These are phyloP conservation scores for Penicillium lagena DNA, from an alignment of 495 filamentous ascomycete genomes.

Conservation along the genomic window DNA sequence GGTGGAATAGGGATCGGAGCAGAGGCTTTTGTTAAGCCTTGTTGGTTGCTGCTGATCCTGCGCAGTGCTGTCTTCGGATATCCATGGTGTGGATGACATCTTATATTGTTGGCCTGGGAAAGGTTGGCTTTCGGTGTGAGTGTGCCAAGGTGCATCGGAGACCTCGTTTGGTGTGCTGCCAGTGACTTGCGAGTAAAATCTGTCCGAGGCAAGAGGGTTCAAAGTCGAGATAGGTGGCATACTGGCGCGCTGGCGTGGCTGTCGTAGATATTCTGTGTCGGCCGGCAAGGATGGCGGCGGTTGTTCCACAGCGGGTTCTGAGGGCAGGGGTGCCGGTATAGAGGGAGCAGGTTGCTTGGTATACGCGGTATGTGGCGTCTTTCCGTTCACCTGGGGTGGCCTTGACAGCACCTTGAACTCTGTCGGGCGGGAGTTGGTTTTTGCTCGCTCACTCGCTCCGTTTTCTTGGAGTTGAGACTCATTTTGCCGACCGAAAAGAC, in stretches of 20 bases:
- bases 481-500: constrained; percentile 12
- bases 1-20: no score
- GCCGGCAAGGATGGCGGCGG: neutral
- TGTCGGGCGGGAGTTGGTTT: neutral
- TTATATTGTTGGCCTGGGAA: neutral
- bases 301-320: neutral
- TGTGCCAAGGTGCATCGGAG: constrained; percentile 1
- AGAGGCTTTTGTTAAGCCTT: neutral
- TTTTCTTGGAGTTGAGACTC: constrained; percentile 4
- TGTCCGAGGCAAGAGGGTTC: constrained; percentile 3
- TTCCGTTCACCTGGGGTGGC: neutral
- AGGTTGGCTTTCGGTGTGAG: constrained; percentile 9
- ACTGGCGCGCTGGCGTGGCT: constrained; percentile 8
- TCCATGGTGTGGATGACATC: no score
- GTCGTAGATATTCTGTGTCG: neutral
- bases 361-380: neutral
- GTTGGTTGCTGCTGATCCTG: no score
- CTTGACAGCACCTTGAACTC: constrained; percentile 2
- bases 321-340: constrained; percentile 4
- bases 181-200: constrained; percentile 16
- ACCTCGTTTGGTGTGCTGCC: constrained; percentile 2
- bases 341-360: neutral
- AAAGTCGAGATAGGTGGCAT: constrained; percentile 5
- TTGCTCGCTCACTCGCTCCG: neutral
- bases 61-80: no score